These are phyloP conservation scores for Santalum album DNA, from an alignment of 164 flowering plant species.

Conservation along the genomic window DNA sequence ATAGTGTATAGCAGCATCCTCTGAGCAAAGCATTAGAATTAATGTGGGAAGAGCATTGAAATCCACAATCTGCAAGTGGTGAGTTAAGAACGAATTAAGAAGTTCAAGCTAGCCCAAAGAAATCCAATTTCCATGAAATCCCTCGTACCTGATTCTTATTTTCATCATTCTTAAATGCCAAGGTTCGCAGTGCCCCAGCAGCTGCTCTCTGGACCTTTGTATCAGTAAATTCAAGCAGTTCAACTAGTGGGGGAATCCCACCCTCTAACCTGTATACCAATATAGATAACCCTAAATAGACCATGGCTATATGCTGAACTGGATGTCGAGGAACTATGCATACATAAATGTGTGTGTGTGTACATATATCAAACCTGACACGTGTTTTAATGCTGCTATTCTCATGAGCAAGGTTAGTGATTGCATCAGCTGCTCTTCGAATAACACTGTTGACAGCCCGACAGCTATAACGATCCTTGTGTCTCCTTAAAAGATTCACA, in stretches of 20 bases:
- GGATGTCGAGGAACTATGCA: conserved; percentile 4
- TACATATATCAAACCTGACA: conserved; percentile 70
- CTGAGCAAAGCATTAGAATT: conserved; percentile 87
- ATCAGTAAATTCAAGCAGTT: conserved; percentile 80
- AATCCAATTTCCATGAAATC: conserved; percentile 4
- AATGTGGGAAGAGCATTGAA: conserved; percentile 95
- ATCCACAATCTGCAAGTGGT: conserved; percentile 74
- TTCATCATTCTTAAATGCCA: conserved; percentile 97
- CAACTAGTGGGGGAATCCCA: conserved; percentile 97
- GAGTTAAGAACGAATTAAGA: not conserved
- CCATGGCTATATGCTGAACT: conserved; percentile 1
- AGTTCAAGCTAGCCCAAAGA: not conserved
- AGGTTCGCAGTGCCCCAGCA: conserved; percentile 90
- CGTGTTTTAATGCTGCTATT: conserved; percentile 84
- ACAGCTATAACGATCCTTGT: conserved; percentile 38
- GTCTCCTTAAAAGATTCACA: conserved; percentile 66
- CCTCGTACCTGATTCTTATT: conserved; percentile 80
- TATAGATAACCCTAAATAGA: conserved; percentile 4
- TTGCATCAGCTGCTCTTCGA: conserved; percentile 97
- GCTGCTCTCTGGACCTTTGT: conserved; percentile 96
- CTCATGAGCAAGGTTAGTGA: conserved; percentile 98
- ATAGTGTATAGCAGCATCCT: conserved; percentile 93
- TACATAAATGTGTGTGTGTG: too few relatives aligned
- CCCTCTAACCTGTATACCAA: conserved; percentile 66
- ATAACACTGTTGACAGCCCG: conserved; percentile 82